phyloP scores from a whole-genome alignment of 2,329 filamentous ascomycete genomes.

The Colletotrichum sidae region DNA sequence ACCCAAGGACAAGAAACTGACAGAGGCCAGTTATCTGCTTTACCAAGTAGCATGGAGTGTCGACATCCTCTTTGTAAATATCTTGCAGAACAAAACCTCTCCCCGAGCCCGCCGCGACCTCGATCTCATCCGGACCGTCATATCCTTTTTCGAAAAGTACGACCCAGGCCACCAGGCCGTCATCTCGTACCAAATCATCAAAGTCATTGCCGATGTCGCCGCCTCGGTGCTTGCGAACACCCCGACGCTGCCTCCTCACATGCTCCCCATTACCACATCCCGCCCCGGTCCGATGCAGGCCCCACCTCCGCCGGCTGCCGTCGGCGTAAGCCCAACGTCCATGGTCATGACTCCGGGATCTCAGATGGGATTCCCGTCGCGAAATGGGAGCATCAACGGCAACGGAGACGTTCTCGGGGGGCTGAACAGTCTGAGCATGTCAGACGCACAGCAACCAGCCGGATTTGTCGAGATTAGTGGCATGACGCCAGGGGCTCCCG shows the following conservation, averaged over 20 bases:
- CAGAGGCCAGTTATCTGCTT: constrained; percentile 16
- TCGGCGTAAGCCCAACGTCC: not conserved
- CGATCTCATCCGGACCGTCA: constrained; percentile 30
- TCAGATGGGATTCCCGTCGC: constrained; percentile 2
- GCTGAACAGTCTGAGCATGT: constrained; percentile 31
- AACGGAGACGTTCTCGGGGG: constrained; percentile 9
- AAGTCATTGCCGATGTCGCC: constrained; percentile 26
- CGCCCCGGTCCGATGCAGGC: not conserved
- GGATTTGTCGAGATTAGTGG: constrained; percentile 6
- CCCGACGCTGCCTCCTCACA: constrained; percentile 29
- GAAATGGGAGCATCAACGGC: constrained; percentile 16
- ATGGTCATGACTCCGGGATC: not conserved
- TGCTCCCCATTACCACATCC: constrained; percentile 15
- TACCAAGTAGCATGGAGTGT: constrained; percentile 34
- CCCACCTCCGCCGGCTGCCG: not conserved
- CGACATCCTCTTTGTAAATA: constrained; percentile 31
- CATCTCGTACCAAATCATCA: constrained; percentile 24
- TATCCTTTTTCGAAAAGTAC: constrained; percentile 33
- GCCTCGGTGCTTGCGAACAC: constrained; percentile 32
- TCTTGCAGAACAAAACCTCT: constrained; percentile 27
- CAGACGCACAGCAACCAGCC: constrained; percentile 17
- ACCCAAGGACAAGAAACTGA: not conserved
- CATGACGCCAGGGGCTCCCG: not conserved
- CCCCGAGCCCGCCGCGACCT: constrained; percentile 30
- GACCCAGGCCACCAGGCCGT: constrained; percentile 21